phyloP scores from a whole-genome alignment of 2,329 filamentous ascomycete species.

The Tetracladium maxilliforme region DNA sequence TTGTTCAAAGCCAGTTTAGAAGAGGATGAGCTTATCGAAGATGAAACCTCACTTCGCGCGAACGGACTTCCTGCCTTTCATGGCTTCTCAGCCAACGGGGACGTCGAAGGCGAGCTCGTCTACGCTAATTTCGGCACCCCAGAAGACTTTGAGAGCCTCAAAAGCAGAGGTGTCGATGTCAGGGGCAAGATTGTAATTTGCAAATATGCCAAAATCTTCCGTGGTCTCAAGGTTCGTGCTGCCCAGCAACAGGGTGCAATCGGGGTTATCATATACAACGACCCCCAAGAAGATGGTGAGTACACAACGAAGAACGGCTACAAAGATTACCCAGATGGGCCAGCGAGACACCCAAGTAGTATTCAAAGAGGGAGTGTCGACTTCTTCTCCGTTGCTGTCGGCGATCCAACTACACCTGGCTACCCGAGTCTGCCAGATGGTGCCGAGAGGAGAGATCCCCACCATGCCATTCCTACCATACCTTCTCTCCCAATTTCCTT shows the following conservation, averaged over 20 bases:
- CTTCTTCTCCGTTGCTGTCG: constrained; percentile 51
- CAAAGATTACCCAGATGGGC: constrained; percentile 64
- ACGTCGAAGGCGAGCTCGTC: constrained; percentile 70
- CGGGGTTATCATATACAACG: constrained; percentile 69
- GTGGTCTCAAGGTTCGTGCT: constrained; percentile 78
- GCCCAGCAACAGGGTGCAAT: constrained; percentile 78
- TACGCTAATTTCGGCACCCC: constrained; percentile 81
- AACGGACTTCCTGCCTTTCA: constrained; percentile 77
- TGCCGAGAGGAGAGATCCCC: constrained; percentile 52
- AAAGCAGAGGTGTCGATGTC: constrained; percentile 55
- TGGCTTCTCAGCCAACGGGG: constrained; percentile 78
- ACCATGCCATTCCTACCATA: constrained; percentile 60
- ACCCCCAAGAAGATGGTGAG: constrained; percentile 74
- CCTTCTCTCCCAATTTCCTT: constrained; percentile 85
- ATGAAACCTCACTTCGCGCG: constrained; percentile 55
- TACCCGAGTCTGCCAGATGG: constrained; percentile 79
- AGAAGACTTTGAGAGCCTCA: constrained; percentile 64
- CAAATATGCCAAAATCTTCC: constrained; percentile 71
- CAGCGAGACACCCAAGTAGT: constrained; percentile 70
- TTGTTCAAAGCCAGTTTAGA: constrained; percentile 61
- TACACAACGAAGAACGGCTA: constrained; percentile 69
- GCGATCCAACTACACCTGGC: constrained; percentile 77
- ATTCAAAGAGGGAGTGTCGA: constrained; percentile 78
- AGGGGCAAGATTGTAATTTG: constrained; percentile 71
- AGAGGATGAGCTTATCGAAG: constrained; percentile 69